phyloP scores from a whole-genome alignment of 2,329 filamentous ascomycete species.

The Colletotrichum nymphaeae region DNA sequence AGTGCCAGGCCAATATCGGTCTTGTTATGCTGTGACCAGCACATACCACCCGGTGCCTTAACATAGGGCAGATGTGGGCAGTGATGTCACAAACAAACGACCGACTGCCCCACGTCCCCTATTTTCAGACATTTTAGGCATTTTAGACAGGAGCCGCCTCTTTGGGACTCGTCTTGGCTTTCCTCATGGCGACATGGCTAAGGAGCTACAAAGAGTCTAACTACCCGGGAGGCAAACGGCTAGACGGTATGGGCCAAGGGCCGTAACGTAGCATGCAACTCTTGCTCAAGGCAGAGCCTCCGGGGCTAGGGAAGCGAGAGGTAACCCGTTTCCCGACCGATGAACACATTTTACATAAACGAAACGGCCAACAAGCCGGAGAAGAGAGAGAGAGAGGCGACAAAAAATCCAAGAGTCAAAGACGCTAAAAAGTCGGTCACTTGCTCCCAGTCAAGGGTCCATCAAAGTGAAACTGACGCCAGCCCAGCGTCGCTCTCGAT shows the following conservation, averaged over 20 bases:
- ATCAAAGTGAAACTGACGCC: conserved; percentile 6
- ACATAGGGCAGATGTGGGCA: conserved; percentile 5
- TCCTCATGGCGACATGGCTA: background rate
- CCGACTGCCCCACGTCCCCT: conserved; percentile 14
- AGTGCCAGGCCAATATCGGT: background rate
- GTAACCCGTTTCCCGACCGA: background rate
- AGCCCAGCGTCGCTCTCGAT: background rate
- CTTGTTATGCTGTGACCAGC: background rate
- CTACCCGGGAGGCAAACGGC: background rate
- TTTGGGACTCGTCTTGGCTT: background rate
- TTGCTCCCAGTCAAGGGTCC: background rate
- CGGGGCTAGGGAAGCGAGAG: background rate
- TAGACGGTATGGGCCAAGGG: conserved; percentile 6
- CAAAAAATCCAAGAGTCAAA: background rate
- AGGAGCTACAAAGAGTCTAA: background rate
- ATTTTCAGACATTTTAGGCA: background rate
- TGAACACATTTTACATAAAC: background rate
- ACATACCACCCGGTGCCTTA: background rate
- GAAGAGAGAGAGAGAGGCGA: conserved; percentile 9
- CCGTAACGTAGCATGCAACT: conserved; percentile 21
- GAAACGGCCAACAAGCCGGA: background rate
- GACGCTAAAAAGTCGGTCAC: background rate
- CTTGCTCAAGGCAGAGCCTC: background rate
- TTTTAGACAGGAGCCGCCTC: background rate
- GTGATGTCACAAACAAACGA: conserved; percentile 27